Percentiles rank a stretch among this genome's conserved stretches.
Conservation (phyloP, 2,329 filamentous ascomycete species). For the Claviceps sp. region DNA sequence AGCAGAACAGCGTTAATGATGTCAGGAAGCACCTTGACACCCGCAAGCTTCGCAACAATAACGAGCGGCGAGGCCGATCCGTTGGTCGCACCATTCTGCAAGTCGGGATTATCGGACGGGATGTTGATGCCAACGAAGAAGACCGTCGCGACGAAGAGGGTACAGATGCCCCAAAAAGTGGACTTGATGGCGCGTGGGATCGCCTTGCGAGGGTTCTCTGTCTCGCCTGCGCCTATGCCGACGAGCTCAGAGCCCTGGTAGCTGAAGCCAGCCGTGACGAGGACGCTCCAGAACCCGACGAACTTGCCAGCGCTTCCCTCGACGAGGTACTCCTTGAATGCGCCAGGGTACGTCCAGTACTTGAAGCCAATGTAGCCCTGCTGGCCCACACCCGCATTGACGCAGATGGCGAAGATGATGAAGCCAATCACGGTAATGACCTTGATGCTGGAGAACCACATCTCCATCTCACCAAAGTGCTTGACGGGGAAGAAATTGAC, state of each 20-base stretch:
- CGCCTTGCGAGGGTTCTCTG: slow-evolving; percentile 55
- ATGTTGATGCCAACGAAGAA: slow-evolving; percentile 63
- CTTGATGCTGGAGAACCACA: slow-evolving; percentile 68
- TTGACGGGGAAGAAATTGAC: slow-evolving; percentile 60
- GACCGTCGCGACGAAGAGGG: slow-evolving; percentile 50
- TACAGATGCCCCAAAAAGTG: slow-evolving; percentile 63
- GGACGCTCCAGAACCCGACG: slow-evolving; percentile 54
- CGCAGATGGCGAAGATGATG: slow-evolving; percentile 62
- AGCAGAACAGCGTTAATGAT: slow-evolving; percentile 70
- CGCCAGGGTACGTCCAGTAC: slow-evolving; percentile 56
- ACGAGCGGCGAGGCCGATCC: slow-evolving; percentile 54
- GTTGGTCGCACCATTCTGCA: slow-evolving; percentile 38
- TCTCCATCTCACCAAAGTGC: slow-evolving; percentile 65
- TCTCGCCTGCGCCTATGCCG: slow-evolving; percentile 67
- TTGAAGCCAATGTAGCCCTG: slow-evolving; percentile 63
- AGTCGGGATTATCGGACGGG: slow-evolving; percentile 43
- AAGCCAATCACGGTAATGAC: slow-evolving; percentile 63
- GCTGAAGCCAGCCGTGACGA: slow-evolving; percentile 56
- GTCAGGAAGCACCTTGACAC: slow-evolving; percentile 48
- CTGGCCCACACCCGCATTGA: slow-evolving; percentile 57
- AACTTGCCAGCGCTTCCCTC: slow-evolving; percentile 44
- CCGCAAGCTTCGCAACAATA: slow-evolving; percentile 46
- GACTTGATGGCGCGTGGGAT: slow-evolving; percentile 61
- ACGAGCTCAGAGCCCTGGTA: slow-evolving; percentile 66
- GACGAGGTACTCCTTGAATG: slow-evolving; percentile 50